A percentile compares a stretch with the other conserved stretches of the same genome.
These are phyloP conservation scores for Pseudogymnoascus sp. DNA, from an alignment of 2,329 filamentous ascomycete species.

Conservation along the genomic window DNA sequence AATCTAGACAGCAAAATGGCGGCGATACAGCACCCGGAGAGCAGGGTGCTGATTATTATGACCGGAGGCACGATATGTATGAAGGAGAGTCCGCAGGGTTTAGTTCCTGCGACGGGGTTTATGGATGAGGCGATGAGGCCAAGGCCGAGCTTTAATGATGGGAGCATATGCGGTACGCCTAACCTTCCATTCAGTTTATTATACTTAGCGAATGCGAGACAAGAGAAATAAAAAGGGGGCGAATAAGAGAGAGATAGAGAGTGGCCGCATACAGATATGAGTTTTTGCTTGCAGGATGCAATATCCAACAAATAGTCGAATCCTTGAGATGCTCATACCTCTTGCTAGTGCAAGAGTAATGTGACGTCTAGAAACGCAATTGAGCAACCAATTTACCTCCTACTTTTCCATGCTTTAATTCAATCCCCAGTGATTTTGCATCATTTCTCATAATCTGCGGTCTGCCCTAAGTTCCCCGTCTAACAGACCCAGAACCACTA, in stretches of 20 bases:
- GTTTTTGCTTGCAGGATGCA: neutral
- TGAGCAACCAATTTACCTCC: neutral
- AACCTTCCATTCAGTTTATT: conserved; percentile 1
- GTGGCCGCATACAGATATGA: neutral
- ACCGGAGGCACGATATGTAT: conserved; percentile 66
- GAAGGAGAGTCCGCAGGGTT: conserved; percentile 58
- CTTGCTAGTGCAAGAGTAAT: neutral
- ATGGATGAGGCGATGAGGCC: conserved; percentile 59
- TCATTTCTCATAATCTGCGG: neutral
- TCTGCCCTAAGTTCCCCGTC: neutral
- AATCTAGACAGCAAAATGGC: neutral
- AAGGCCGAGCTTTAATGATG: conserved; percentile 63
- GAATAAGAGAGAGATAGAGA: neutral
- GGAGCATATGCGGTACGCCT: conserved; percentile 42
- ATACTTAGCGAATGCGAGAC: conserved; percentile 12
- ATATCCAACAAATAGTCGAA: neutral
- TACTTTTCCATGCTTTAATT: neutral
- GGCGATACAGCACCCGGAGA: conserved; percentile 36
- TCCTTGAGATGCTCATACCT: neutral
- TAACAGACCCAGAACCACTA: conserved; percentile 25
- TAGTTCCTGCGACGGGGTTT: conserved; percentile 56
- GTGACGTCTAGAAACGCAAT: neutral
- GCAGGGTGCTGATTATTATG: conserved; percentile 62
- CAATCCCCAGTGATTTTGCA: neutral
- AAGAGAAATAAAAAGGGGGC: neutral